Conservation (phyloP, 441 rosid genomes). For the Corymbia citriodora region DNA sequence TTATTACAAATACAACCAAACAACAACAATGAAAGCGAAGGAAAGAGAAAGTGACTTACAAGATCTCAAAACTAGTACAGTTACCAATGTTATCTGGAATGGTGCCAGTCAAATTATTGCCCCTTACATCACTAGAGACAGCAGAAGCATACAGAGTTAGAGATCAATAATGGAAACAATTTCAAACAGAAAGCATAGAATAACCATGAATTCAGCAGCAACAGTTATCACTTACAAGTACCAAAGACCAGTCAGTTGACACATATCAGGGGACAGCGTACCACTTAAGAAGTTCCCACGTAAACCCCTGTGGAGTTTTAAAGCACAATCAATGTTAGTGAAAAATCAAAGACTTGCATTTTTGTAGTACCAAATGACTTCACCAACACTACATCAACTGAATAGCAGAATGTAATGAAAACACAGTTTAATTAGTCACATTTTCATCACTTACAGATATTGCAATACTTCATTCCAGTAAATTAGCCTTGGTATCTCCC, state of each 20-base stretch:
- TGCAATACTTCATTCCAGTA: conserved; percentile 97
- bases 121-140: conserved; percentile 76
- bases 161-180: background rate
- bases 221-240: conserved; percentile 64
- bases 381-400: background rate
- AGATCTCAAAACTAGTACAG: conserved; percentile 85
- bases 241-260: conserved; percentile 94
- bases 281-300: conserved; percentile 80
- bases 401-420: background rate
- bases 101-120: conserved; percentile 72
- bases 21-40: background rate
- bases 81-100: conserved; percentile 89
- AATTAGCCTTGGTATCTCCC: conserved; percentile 81
- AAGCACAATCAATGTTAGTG: background rate
- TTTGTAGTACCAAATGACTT: background rate
- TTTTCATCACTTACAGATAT: conserved; percentile 58
- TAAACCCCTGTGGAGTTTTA: conserved; percentile 49
- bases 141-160: background rate
- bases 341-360: background rate
- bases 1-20: background rate
- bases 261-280: conserved; percentile 77
- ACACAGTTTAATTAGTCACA: background rate
- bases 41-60: conserved; percentile 34
- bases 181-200: background rate
- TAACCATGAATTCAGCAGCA: background rate